Evolutionary conservation across 768 basidiomycete genomes (phyloP).

Genomic region (Naganishia randhawae): DNA sequence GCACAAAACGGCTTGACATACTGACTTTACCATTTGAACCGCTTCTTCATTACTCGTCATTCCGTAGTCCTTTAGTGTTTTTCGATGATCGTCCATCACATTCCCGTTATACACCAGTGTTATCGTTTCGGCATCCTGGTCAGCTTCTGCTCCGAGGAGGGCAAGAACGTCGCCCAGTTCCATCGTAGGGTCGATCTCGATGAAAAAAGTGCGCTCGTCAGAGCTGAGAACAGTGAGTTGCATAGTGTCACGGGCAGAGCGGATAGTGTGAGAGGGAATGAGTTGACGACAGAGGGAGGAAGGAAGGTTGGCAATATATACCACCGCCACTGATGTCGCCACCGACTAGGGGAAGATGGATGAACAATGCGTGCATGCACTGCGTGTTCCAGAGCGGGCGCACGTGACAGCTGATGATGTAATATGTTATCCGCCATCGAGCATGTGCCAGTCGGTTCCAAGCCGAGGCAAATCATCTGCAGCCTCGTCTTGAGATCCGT

Average conservation of each 20-base stretch:
- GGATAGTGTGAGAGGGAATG: neutral
- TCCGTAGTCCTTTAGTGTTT: constrained; percentile 41
- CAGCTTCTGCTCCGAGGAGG: constrained; percentile 83
- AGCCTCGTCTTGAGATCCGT: too few species aligned
- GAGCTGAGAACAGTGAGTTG: constrained; percentile 52
- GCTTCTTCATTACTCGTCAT: constrained; percentile 39
- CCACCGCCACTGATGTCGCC: neutral
- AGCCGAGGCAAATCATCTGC: too few species aligned
- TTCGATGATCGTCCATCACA: constrained; percentile 33
- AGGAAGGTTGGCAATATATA: neutral
- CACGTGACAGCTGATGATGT: neutral
- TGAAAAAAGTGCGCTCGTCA: constrained; percentile 50
- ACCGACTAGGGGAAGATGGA: neutral
- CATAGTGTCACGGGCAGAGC: constrained; percentile 35
- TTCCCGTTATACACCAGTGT: constrained; percentile 39
- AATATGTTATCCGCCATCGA: neutral
- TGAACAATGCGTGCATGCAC: neutral
- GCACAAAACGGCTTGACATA: too few species aligned
- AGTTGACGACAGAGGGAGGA: neutral
- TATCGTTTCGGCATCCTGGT: constrained; percentile 31
- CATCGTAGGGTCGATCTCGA: constrained; percentile 88
- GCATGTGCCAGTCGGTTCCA: neutral
- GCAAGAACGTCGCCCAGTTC: constrained; percentile 89
- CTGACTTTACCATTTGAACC: constrained; percentile 42
- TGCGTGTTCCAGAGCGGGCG: neutral